Evolutionary conservation across 306 rosid genomes (phyloP), one percentile per base, ranked within the genome.

Genomic region (Alnus glutinosa): DNA sequence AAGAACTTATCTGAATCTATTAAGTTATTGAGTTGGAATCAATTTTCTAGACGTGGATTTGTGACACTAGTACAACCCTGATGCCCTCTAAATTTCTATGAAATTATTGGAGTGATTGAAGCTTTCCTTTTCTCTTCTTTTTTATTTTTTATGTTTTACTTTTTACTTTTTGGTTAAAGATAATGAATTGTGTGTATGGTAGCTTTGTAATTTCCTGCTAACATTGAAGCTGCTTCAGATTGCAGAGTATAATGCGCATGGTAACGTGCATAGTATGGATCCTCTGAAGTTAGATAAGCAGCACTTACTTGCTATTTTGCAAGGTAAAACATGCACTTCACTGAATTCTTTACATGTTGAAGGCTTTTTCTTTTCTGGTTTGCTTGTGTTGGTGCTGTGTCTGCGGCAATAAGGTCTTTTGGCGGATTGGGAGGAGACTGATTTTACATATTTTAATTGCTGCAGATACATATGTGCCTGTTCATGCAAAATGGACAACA

Each of bases 401-500:
- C 44, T 75, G 74, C 74, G 37, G 58, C 69, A 39, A 34, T 75
- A 44, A 70, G 71, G 67, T 48, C 78, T 68, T 75, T 55, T 74
- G 28, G 71, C 74, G 52, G 70, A 82, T 30, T 18, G 63, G 28
- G 32, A 74, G 51, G 69, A 62, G 15, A 77, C 81, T 75, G 36
- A 44, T 73, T 79, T 81, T 79, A 36, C 51, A 55, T 72, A 47
- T 78, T 82, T 85, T 82, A 78, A 64, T 64, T 87, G 71, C 78
- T 71, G 74, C 98, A 91, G 98, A 88, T 79, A 90, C 83, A 81
- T 95, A 93, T 75, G 97, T 93, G 85, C 99, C 99, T 19, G 87
- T 90, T 70, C 79, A 61, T 84, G 93, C 87, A 82, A 94, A 92
- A 87, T 94, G 98, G 97, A 95, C 99, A 6, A 91, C 94, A 8